These are phyloP conservation scores for Diaporthe batatas DNA, from an alignment of 2,329 filamentous ascomycete species.

Conservation along the genomic window DNA sequence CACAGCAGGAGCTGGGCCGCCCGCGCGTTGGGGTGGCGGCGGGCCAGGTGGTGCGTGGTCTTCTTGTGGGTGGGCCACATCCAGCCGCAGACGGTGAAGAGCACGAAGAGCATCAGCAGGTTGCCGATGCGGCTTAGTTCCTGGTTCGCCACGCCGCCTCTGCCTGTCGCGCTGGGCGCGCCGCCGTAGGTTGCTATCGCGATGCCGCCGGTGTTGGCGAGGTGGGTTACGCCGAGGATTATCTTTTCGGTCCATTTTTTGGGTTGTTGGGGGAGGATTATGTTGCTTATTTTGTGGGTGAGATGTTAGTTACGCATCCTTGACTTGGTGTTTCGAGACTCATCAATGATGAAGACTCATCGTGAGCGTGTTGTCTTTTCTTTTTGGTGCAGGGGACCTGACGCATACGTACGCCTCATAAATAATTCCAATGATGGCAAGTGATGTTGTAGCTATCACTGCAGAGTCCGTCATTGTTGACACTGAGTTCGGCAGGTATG, in stretches of 20 bases:
- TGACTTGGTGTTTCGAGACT: not conserved
- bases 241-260: slow-evolving; percentile 44
- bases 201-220: slow-evolving; percentile 45
- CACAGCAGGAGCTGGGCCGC: slow-evolving; percentile 43
- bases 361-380: not conserved
- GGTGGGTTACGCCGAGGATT: slow-evolving; percentile 45
- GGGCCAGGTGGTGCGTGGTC: slow-evolving; percentile 23
- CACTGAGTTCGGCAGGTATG: slow-evolving; percentile 45
- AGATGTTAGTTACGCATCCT: not conserved
- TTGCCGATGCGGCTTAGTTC: slow-evolving; percentile 44
- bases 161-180: slow-evolving; percentile 37
- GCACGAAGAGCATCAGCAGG: slow-evolving; percentile 45
- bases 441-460: slow-evolving; percentile 44
- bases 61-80: slow-evolving; percentile 44
- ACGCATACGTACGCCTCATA: slow-evolving; percentile 47
- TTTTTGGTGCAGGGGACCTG: not conserved
- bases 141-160: slow-evolving; percentile 42
- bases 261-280: slow-evolving; percentile 26
- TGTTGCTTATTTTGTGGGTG: slow-evolving; percentile 12
- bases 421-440: slow-evolving; percentile 44
- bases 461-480: slow-evolving; percentile 48
- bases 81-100: slow-evolving; percentile 44
- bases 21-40: slow-evolving; percentile 41
- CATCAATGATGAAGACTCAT: not conserved
- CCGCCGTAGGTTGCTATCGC: slow-evolving; percentile 44